A percentile compares a stretch with the other conserved stretches of the same genome.
Conservation (phyloP, 2,329 filamentous ascomycete genomes). For the Botrytis hyacinthi region DNA sequence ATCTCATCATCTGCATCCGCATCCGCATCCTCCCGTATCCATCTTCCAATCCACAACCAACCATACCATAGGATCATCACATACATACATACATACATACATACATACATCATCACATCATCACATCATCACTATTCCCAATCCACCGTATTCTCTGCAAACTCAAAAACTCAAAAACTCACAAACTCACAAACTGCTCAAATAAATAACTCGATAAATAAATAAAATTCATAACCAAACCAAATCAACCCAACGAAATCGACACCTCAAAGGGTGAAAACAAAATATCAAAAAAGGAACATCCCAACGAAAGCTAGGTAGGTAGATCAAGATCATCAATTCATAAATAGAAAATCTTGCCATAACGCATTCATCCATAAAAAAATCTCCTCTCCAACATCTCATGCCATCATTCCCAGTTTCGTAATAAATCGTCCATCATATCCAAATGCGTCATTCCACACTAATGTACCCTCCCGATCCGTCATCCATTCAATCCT, state of each 20-base stretch:
- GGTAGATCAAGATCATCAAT: slow-evolving; percentile 8
- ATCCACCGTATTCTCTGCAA: neutral
- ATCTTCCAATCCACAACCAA: slow-evolving; percentile 4
- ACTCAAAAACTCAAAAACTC: neutral
- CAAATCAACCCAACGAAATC: neutral
- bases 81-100: too few species aligned
- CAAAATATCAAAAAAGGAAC: neutral
- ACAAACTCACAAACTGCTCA: neutral
- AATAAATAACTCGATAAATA: neutral
- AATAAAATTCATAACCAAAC: neutral
- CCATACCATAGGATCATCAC: neutral
- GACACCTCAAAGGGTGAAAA: neutral
- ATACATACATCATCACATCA: neutral
- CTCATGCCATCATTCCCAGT: neutral
- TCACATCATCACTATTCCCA: neutral
- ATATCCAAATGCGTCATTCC: slow-evolving; percentile 1
- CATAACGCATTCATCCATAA: neutral
- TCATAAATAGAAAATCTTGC: neutral
- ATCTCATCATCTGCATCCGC: neutral
- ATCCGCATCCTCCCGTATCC: neutral
- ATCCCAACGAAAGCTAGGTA: neutral
- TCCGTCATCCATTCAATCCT: neutral
- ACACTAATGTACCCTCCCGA: slow-evolving; percentile 7
- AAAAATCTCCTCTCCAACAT: neutral
- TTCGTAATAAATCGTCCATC: slow-evolving; percentile 4